Conservation (phyloP, 306 rosid genomes). For the Glycine soja region DNA sequence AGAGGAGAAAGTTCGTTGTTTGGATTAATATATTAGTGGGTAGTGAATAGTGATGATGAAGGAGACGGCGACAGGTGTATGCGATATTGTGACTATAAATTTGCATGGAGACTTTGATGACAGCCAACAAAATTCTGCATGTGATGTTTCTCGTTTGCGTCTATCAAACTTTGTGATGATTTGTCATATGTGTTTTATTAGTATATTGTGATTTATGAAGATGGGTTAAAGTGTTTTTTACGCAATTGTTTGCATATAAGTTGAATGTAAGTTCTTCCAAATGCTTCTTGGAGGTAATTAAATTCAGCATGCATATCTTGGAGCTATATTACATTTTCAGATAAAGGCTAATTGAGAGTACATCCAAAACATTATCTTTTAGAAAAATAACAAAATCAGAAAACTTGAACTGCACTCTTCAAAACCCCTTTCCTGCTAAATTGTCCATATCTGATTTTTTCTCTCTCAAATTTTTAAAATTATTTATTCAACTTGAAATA, state of each 20-base stretch:
- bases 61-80: constrained; percentile 39
- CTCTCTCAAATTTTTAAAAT: background rate
- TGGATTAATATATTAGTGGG: background rate
- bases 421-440: background rate
- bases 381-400: background rate
- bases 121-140: background rate
- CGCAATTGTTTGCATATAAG: background rate
- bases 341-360: background rate
- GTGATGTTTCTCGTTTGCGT: background rate
- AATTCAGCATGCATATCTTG: background rate
- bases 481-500: background rate
- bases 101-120: constrained; percentile 34
- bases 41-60: background rate
- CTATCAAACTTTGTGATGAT: background rate
- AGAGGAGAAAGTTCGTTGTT: constrained; percentile 13
- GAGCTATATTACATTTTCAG: background rate
- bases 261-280: background rate
- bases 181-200: background rate
- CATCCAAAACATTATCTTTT: background rate
- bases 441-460: background rate
- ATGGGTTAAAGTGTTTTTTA: background rate
- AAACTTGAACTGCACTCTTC: background rate
- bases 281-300: background rate
- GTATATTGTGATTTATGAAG: background rate
- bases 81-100: constrained; percentile 2